These are phyloP conservation scores for Geotrichum citri-aurantii DNA, from an alignment of 1,139 yeast genomes.

Conservation along the genomic window DNA sequence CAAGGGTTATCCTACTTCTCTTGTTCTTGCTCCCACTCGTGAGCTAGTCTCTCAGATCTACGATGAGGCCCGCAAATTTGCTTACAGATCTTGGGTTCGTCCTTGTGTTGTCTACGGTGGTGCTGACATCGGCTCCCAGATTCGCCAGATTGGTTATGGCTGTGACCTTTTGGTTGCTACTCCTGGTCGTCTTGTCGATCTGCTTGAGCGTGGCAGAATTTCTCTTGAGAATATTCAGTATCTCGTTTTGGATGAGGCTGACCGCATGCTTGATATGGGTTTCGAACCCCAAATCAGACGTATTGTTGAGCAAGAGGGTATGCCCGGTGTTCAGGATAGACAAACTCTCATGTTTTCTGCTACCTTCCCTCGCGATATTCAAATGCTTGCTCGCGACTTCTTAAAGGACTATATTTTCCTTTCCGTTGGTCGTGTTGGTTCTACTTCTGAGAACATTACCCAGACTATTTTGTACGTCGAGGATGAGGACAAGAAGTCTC, in stretches of 20 bases:
- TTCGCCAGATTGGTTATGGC: slow-evolving; percentile 85
- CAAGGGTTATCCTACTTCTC: slow-evolving; percentile 89
- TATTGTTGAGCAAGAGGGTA: slow-evolving; percentile 94
- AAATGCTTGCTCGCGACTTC: slow-evolving; percentile 94
- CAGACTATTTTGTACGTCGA: slow-evolving; percentile 91
- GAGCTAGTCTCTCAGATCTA: slow-evolving; percentile 95
- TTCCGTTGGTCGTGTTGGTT: slow-evolving; percentile 97
- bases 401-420: slow-evolving; percentile 91
- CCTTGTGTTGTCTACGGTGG: slow-evolving; percentile 98
- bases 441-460: slow-evolving; percentile 95
- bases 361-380: slow-evolving; percentile 97
- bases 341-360: slow-evolving; percentile 98
- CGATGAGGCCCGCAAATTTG: slow-evolving; percentile 92
- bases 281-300: slow-evolving; percentile 99
- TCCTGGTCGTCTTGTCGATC: slow-evolving; percentile 97
- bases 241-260: slow-evolving; percentile 97
- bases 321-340: slow-evolving; percentile 87
- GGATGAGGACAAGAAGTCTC: slow-evolving; percentile 90
- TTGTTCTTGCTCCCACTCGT: slow-evolving; percentile 97
- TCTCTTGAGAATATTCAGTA: slow-evolving; percentile 86
- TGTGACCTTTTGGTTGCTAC: slow-evolving; percentile 96
- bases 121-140: slow-evolving; percentile 84
- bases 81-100: slow-evolving; percentile 97
- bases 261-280: slow-evolving; percentile 99
- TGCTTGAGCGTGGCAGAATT: slow-evolving; percentile 89